A percentile compares a stretch with the other conserved stretches of the same genome.
Conservation (phyloP, 2,329 filamentous ascomycete genomes). For the Alternaria sp. region DNA sequence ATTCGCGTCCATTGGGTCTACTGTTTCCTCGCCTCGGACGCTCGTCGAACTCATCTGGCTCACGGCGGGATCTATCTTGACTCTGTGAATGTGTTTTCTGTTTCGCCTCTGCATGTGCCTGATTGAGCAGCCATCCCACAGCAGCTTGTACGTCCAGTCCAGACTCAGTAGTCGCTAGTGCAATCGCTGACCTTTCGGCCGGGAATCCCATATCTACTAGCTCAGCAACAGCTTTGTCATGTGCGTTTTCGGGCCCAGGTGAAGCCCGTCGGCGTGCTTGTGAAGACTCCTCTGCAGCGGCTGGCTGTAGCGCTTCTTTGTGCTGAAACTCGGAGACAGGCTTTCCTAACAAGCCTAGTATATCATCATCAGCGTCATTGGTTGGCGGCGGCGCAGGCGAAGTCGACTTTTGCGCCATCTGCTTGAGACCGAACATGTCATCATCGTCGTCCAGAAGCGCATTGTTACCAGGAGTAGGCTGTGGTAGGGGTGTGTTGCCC, state of each 20-base stretch:
- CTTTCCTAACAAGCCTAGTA: conserved; percentile 68
- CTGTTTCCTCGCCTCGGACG: conserved; percentile 32
- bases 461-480: conserved; percentile 26
- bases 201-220: conserved; percentile 96
- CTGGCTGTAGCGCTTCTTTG: conserved; percentile 30
- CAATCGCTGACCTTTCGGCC: conserved; percentile 80
- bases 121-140: conserved; percentile 87
- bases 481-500: conserved; percentile 40
- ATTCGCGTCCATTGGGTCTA: conserved; percentile 42
- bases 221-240: conserved; percentile 84
- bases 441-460: conserved; percentile 71
- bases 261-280: conserved; percentile 26
- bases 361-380: conserved; percentile 63
- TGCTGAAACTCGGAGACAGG: conserved; percentile 64
- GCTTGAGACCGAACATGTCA: conserved; percentile 84
- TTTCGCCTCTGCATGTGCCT: conserved; percentile 85
- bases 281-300: conserved; percentile 12
- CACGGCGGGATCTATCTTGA: conserved; percentile 36
- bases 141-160: conserved; percentile 85
- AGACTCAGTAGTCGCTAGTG: conserved; percentile 80
- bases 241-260: conserved; percentile 57
- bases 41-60: conserved; percentile 39
- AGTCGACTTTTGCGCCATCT: conserved; percentile 61
- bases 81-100: conserved; percentile 65
- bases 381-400: conserved; percentile 32